Evolutionary conservation across 768 basidiomycete genomes (phyloP).

Genomic region (Chalciporus chontae): DNA sequence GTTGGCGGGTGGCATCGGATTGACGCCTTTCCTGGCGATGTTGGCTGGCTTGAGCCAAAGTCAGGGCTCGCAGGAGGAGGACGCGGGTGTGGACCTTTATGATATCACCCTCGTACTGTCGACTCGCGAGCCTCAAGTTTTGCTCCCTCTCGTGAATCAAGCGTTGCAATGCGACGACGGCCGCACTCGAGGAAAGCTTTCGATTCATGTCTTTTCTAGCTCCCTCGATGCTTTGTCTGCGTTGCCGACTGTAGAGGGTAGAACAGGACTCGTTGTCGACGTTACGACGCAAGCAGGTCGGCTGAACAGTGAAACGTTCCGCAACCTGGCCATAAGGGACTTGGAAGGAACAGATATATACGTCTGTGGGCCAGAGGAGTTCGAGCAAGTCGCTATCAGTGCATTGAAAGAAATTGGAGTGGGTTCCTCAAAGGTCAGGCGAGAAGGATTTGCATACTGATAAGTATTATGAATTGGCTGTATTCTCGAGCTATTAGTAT

Average conservation of each 20-base stretch:
- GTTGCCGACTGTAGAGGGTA: conserved; percentile 8
- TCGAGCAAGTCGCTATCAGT: conserved; percentile 38
- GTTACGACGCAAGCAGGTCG: conserved; percentile 20
- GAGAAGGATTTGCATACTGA: conserved; percentile 46
- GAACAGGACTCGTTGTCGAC: conserved; percentile 9
- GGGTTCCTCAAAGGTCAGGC: conserved; percentile 28
- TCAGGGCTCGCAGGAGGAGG: not conserved
- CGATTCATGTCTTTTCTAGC: conserved; percentile 40
- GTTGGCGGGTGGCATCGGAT: conserved; percentile 62
- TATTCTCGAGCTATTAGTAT: not conserved
- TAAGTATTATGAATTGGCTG: not conserved
- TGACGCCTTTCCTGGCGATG: conserved; percentile 66
- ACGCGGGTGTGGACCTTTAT: not conserved
- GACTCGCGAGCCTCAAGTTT: conserved; percentile 51
- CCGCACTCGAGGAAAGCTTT: conserved; percentile 15
- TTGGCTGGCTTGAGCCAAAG: conserved; percentile 24
- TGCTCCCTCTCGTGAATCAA: conserved; percentile 37
- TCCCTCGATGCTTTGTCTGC: not conserved
- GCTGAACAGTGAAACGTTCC: conserved; percentile 9
- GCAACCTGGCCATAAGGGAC: conserved; percentile 5
- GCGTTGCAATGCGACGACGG: conserved; percentile 1
- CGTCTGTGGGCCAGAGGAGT: conserved; percentile 49
- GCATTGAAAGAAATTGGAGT: conserved; percentile 36
- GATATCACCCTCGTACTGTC: conserved; percentile 49
- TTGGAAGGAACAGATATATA: conserved; percentile 33